These are phyloP conservation scores for Pleurotus ostreatus DNA, from an alignment of 768 basidiomycete genomes.

Conservation along the genomic window DNA sequence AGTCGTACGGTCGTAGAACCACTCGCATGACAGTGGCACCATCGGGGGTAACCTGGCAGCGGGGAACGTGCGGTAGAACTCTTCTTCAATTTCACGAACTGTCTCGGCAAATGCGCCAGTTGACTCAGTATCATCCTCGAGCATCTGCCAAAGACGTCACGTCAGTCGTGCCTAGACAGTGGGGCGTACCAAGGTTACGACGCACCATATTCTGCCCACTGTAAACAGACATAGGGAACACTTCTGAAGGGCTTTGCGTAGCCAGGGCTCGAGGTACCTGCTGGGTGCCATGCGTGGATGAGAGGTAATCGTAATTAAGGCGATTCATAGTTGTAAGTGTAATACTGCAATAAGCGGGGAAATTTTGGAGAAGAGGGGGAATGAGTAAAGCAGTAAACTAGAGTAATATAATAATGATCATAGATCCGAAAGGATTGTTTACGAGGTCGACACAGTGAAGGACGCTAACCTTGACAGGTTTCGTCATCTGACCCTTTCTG, in stretches of 20 bases:
- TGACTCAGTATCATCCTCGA: neutral
- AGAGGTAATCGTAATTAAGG: neutral
- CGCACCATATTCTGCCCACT: neutral
- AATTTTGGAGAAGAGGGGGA: neutral
- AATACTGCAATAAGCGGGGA: too few relatives aligned
- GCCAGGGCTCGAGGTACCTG: neutral
- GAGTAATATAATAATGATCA: conserved; percentile 8
- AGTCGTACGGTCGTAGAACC: neutral
- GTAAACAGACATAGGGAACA: neutral
- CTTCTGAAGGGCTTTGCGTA: neutral
- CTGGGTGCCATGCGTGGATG: neutral
- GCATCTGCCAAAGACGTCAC: neutral
- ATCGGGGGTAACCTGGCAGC: neutral
- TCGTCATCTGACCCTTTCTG: conserved; percentile 10
- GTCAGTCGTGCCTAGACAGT: neutral
- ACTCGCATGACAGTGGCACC: neutral
- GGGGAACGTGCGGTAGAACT: conserved; percentile 2
- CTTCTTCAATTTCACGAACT: conserved; percentile 1
- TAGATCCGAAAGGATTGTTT: conserved; percentile 5
- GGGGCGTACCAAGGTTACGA: neutral
- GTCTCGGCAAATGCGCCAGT: conserved; percentile 3
- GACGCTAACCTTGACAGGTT: conserved; percentile 7
- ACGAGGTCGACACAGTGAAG: neutral
- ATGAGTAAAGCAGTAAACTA: neutral
- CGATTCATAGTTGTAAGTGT: neutral